Evolutionary conservation across 805 yeast genomes (phyloP).

Genomic region (Kodamaea lidongshanica): DNA sequence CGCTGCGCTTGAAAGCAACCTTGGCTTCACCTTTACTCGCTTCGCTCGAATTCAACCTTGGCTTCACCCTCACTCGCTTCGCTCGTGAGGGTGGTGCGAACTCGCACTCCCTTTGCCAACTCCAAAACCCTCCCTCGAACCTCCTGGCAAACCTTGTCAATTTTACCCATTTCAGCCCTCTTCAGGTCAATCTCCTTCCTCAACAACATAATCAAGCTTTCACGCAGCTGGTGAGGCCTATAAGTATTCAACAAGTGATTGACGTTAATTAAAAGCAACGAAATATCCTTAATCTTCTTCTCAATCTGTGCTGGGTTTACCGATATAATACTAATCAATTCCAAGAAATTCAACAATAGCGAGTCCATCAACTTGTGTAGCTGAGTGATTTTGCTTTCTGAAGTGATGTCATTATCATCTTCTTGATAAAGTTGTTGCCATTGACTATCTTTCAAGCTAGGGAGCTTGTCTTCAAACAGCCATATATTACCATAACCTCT

Average conservation of each 20-base stretch:
- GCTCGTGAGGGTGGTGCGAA: too few relatives aligned
- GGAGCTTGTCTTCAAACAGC: conserved; percentile 74
- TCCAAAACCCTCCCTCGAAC: conserved; percentile 32
- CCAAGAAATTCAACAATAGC: conserved; percentile 71
- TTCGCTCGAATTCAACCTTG: too few relatives aligned
- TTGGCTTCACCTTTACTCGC: neutral
- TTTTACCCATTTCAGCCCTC: conserved; percentile 43
- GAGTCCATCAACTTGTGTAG: conserved; percentile 77
- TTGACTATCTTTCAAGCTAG: conserved; percentile 70
- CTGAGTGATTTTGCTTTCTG: conserved; percentile 55
- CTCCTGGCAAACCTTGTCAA: conserved; percentile 35
- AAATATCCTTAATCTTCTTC: conserved; percentile 67
- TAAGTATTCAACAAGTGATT: conserved; percentile 90
- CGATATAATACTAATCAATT: conserved; percentile 70
- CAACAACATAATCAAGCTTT: conserved; percentile 70
- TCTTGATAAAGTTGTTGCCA: conserved; percentile 62
- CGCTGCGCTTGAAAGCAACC: neutral
- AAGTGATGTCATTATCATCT: conserved; percentile 30
- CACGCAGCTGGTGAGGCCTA: conserved; percentile 92
- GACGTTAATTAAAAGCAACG: conserved; percentile 76
- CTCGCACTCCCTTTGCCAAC: conserved; percentile 11
- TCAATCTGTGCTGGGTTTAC: conserved; percentile 60
- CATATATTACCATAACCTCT: conserved; percentile 87
- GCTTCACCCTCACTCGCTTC: too few relatives aligned
- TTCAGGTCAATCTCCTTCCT: conserved; percentile 65